A percentile compares a stretch with the other conserved stretches of the same genome.
Evolutionary conservation across 2,329 filamentous ascomycete species (phyloP).

Genomic region (Colletotrichum agaves): DNA sequence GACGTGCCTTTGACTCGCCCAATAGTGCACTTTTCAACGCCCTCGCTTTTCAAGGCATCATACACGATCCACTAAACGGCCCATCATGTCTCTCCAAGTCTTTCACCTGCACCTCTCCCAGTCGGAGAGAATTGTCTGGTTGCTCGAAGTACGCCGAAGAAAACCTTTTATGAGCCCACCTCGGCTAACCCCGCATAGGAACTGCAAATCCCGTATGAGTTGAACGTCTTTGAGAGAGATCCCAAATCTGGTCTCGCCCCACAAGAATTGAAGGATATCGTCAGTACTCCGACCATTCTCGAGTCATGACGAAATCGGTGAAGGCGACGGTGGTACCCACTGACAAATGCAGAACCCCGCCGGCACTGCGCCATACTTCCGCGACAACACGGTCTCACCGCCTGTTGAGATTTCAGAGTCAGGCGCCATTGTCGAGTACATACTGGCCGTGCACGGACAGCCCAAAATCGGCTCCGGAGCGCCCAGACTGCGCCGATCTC

Average conservation of each 20-base stretch:
- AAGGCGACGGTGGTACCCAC: background rate
- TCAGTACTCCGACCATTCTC: background rate
- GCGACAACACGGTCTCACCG: slow-evolving; percentile 61
- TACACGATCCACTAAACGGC: background rate
- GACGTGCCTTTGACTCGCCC: background rate
- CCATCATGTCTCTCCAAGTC: slow-evolving; percentile 37
- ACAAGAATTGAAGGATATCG: slow-evolving; percentile 28
- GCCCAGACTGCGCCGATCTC: slow-evolving; percentile 57
- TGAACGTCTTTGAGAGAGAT: slow-evolving; percentile 29
- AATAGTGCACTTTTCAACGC: background rate
- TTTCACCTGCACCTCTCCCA: slow-evolving; percentile 38
- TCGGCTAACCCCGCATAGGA: slow-evolving; percentile 16
- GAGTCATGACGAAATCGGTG: no score
- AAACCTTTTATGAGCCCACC: background rate
- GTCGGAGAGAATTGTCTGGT: slow-evolving; percentile 39
- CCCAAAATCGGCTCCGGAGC: slow-evolving; percentile 39
- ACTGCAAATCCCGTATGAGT: slow-evolving; percentile 34
- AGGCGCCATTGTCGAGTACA: slow-evolving; percentile 70
- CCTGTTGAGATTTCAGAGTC: slow-evolving; percentile 61
- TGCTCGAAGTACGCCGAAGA: slow-evolving; percentile 28
- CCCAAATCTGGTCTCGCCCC: slow-evolving; percentile 24
- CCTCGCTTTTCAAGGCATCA: background rate
- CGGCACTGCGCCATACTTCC: slow-evolving; percentile 69
- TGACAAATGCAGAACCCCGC: slow-evolving; percentile 51
- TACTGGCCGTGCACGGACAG: slow-evolving; percentile 62